Evolutionary conservation across 257 asterid species (phyloP).

Genomic region (Avicennia marina): DNA sequence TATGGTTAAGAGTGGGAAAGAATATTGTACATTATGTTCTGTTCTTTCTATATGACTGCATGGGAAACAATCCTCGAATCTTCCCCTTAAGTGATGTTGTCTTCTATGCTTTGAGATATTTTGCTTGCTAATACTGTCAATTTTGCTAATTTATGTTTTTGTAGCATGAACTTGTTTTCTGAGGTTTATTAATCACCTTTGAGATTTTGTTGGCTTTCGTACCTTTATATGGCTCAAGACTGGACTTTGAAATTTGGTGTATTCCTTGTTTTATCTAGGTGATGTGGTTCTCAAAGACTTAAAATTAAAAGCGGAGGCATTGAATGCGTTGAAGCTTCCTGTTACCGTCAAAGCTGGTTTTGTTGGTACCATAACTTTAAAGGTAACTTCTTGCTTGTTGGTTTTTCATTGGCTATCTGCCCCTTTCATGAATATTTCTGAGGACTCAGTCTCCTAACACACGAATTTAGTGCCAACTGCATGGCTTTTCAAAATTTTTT

Average conservation of each 20-base stretch:
- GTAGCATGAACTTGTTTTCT: not conserved
- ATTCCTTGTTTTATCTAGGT: conserved; percentile 45
- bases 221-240: conserved; percentile 7
- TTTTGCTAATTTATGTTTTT: not conserved
- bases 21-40: too few species aligned
- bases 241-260: conserved; percentile 17
- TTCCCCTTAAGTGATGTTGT: too few species aligned
- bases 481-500: too few species aligned
- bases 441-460: conserved; percentile 5
- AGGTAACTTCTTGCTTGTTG: conserved; percentile 42
- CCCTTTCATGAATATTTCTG: not conserved
- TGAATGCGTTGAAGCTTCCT: conserved; percentile 92
- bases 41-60: too few species aligned
- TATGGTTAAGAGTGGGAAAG: too few species aligned
- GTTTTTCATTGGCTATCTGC: conserved; percentile 9
- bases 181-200: not conserved
- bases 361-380: conserved; percentile 86
- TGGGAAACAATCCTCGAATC: too few species aligned
- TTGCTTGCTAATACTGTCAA: too few species aligned
- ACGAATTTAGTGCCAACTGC: conserved; percentile 11
- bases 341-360: conserved; percentile 95
- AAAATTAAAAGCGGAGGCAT: conserved; percentile 91
- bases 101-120: too few species aligned
- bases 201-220: conserved; percentile 5
- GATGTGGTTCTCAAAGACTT: conserved; percentile 96